Percentiles rank a stretch among this genome's conserved stretches.
phyloP scores from a whole-genome alignment of 2,329 filamentous ascomycete genomes.

The Pseudocercospora eumusae region DNA sequence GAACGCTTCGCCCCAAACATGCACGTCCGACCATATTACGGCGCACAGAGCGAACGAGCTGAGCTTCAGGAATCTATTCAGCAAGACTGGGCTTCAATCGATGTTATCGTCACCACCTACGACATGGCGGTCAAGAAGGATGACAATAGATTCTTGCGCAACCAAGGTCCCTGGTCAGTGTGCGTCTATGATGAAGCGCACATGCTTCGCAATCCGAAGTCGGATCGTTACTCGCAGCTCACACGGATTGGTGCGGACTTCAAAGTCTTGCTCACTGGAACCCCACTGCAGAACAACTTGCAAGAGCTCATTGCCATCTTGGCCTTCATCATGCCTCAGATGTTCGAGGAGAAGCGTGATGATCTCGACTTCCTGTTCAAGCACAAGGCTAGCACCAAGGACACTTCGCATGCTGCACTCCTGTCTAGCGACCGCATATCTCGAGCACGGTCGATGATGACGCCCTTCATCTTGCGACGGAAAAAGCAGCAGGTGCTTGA shows the following conservation, averaged over 20 bases:
- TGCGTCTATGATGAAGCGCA: conserved; percentile 94
- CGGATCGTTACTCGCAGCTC: conserved; percentile 76
- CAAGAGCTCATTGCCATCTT: conserved; percentile 87
- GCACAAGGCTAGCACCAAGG: conserved; percentile 82
- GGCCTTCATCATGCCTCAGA: conserved; percentile 85
- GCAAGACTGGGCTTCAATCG: conserved; percentile 63
- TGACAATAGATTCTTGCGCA: conserved; percentile 65
- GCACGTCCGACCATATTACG: conserved; percentile 71
- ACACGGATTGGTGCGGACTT: conserved; percentile 77
- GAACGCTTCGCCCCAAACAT: conserved; percentile 78
- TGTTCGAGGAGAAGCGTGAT: conserved; percentile 76
- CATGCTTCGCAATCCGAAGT: conserved; percentile 83
- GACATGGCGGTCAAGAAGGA: conserved; percentile 62
- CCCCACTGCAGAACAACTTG: conserved; percentile 91
- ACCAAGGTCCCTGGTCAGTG: conserved; percentile 53
- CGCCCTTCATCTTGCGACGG: conserved; percentile 89
- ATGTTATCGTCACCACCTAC: conserved; percentile 73
- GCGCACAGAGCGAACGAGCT: conserved; percentile 66
- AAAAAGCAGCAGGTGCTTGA: conserved; percentile 87
- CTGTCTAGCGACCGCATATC: conserved; percentile 84
- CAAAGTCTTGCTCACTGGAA: conserved; percentile 84
- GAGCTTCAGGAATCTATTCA: conserved; percentile 68
- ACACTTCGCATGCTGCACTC: conserved; percentile 74
- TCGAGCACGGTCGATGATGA: conserved; percentile 85
- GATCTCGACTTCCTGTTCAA: conserved; percentile 87